Evolutionary conservation across 805 yeast species (phyloP), one percentile per base, ranked within the genome.

Genomic region (Candida xiaguanensis): DNA sequence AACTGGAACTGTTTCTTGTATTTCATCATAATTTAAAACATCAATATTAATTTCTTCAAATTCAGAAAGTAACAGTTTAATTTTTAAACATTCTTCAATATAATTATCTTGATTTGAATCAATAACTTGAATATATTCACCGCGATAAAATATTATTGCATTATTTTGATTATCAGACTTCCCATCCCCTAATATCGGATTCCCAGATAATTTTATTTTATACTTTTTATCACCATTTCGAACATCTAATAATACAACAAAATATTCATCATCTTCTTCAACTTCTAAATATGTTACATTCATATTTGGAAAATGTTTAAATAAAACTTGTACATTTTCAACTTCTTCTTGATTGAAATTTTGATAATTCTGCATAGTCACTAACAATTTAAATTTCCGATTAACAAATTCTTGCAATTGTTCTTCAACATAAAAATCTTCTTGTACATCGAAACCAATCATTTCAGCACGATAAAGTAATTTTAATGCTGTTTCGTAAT

Each of bases 101-200:
- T 91, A 91, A 58, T 91, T 91, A 58, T 91, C 98, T 65, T 91
- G 98, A 52, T 91, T 91, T 1, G 98, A 96, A 70, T 91, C 98
- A 43, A 91, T 80, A 2, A 90, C 89, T 65, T 91, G 97, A 47
- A 91, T 82, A 56, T 89, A 90, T 55, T 91, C 98, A 16, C 98
- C 98, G 40, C 98, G 77, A 58, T 85, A 82, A 62, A 85, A 91
- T 11, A 90, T 80, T 28, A 91, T 58, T 2, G 95, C 79, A 57
- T 85, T 85, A 55, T 91, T 91, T 63, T 91, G 98, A 58, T 91
- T 91, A 58, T 91, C 98, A 12, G 96, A 82, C 58, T 91, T 91
- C 25, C 98, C 98, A 62, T 91, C 98, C 19, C 98, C 98, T 32
- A 90, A 67, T 38, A 91, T 91, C 9, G 98, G 98, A 62, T 91